phyloP scores from a whole-genome alignment of 2,329 filamentous ascomycete species.

The Ceratocystis variospora region DNA sequence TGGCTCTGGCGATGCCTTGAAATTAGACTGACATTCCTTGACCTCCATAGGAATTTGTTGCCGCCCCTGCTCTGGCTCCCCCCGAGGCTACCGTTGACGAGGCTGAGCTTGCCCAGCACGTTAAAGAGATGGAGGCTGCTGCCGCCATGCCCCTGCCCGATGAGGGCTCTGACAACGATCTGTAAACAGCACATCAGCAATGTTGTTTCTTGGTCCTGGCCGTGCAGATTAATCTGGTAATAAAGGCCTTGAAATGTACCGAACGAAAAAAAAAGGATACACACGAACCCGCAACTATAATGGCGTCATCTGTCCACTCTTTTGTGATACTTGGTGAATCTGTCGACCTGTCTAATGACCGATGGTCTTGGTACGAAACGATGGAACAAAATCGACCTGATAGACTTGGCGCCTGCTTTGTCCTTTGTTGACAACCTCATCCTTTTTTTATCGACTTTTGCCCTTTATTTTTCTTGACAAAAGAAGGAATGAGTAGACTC shows the following conservation, averaged over 20 bases:
- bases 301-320: constrained; percentile 2
- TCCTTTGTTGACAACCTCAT: constrained; percentile 6
- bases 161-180: constrained; percentile 70
- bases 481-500: constrained; percentile 15
- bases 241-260: constrained; percentile 19
- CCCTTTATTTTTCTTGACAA: constrained; percentile 10
- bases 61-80: constrained; percentile 84
- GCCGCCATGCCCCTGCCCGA: constrained; percentile 76
- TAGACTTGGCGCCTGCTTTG: background rate
- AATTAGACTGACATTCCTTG: background rate
- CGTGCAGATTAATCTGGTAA: constrained; percentile 18
- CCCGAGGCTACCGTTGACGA: constrained; percentile 84
- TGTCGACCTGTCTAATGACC: constrained; percentile 5
- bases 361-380: constrained; percentile 2
- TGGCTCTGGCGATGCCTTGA: background rate
- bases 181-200: constrained; percentile 32
- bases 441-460: constrained; percentile 10
- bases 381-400: background rate
- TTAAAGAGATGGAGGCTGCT: constrained; percentile 76
- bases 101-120: constrained; percentile 65
- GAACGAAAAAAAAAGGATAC: constrained; percentile 15
- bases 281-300: background rate
- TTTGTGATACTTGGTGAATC: constrained; percentile 18
- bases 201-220: constrained; percentile 14
- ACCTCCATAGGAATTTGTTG: constrained; percentile 70